phyloP scores from a whole-genome alignment of 805 yeast genomes.

The Candida andamanensis region DNA sequence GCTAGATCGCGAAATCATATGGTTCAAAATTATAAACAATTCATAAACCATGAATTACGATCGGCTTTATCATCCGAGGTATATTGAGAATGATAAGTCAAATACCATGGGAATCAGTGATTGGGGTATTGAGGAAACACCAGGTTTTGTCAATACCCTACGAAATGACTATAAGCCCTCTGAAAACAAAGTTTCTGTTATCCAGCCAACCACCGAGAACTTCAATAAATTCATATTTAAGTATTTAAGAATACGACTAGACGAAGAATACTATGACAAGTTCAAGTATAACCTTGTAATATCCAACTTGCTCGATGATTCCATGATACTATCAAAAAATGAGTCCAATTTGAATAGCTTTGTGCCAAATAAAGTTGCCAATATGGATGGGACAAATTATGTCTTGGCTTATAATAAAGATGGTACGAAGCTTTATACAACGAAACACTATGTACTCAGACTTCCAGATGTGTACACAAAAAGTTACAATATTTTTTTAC shows the following conservation, averaged over 20 bases:
- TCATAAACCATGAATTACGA: conserved; percentile 22
- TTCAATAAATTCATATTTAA: conserved; percentile 20
- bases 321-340: conserved; percentile 39
- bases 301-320: conserved; percentile 35
- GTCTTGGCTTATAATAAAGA: conserved; percentile 15
- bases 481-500: conserved; percentile 12
- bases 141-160: background rate
- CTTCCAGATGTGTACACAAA: conserved; percentile 7
- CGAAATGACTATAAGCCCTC: background rate
- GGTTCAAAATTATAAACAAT: too few relatives aligned
- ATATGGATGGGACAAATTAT: conserved; percentile 2
- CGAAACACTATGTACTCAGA: conserved; percentile 7
- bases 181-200: conserved; percentile 8
- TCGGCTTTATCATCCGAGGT: conserved; percentile 21
- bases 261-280: conserved; percentile 29
- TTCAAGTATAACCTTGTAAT: conserved; percentile 37
- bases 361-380: background rate
- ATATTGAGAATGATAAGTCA: too few relatives aligned
- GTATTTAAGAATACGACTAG: conserved; percentile 18
- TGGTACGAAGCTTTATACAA: conserved; percentile 15
- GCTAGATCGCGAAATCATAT: too few relatives aligned
- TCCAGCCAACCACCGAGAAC: conserved; percentile 17
- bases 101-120: conserved; percentile 21
- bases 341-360: conserved; percentile 20
- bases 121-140: conserved; percentile 32